These are phyloP conservation scores for Monilinia laxa DNA, from an alignment of 2,329 filamentous ascomycete genomes.

Conservation along the genomic window DNA sequence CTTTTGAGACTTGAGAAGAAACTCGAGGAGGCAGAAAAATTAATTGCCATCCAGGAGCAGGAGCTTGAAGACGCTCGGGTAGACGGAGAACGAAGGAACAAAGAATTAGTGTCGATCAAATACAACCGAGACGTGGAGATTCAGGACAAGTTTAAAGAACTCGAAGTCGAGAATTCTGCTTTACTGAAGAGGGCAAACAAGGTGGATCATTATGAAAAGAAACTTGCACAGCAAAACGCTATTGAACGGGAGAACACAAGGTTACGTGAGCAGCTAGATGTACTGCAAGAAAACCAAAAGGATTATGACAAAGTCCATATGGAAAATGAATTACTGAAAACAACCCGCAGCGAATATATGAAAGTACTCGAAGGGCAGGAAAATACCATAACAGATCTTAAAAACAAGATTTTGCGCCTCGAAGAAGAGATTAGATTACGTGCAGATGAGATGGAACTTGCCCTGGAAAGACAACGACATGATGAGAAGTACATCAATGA, in stretches of 20 bases:
- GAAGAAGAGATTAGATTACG: conserved; percentile 45
- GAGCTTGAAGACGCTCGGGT: conserved; percentile 56
- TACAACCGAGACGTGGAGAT: conserved; percentile 47
- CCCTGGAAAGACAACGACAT: conserved; percentile 45
- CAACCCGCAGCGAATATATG: conserved; percentile 43
- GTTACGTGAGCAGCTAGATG: conserved; percentile 55
- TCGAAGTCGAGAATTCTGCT: conserved; percentile 58
- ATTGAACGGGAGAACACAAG: conserved; percentile 57
- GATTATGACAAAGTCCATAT: conserved; percentile 38
- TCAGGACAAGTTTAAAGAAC: conserved; percentile 55
- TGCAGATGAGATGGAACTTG: conserved; percentile 33
- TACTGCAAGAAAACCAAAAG: conserved; percentile 50
- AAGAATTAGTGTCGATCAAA: conserved; percentile 51
- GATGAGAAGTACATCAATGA: conserved; percentile 45
- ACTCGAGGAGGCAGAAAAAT: conserved; percentile 65
- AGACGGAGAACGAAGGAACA: conserved; percentile 46
- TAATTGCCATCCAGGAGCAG: conserved; percentile 69
- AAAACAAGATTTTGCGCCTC: conserved; percentile 45
- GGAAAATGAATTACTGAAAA: conserved; percentile 39
- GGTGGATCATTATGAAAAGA: conserved; percentile 61
- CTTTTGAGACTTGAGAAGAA: conserved; percentile 56
- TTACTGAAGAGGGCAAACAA: conserved; percentile 62
- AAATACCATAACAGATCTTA: conserved; percentile 40
- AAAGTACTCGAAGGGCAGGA: conserved; percentile 42
- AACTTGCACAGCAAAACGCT: conserved; percentile 57